A percentile compares a stretch with the other conserved stretches of the same genome.
phyloP scores from a whole-genome alignment of 2,329 filamentous ascomycete species.

The Colletotrichum salicis region DNA sequence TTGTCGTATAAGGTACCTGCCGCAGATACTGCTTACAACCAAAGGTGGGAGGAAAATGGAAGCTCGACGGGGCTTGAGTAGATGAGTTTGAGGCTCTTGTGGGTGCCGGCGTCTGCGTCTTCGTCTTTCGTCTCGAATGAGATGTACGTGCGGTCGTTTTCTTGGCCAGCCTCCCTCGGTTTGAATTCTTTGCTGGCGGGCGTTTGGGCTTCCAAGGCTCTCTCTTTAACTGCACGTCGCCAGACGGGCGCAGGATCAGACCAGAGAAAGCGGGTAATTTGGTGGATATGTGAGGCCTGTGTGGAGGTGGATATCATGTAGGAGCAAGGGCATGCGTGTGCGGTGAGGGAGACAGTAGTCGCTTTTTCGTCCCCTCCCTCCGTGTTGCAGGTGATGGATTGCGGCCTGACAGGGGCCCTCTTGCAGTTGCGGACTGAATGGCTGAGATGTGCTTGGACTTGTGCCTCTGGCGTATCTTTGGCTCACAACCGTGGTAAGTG shows the following conservation, averaged over 20 bases:
- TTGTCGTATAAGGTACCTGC: not conserved
- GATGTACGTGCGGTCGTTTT: not conserved
- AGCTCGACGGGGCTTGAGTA: not conserved
- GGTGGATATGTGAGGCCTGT: not conserved
- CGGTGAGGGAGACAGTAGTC: constrained; percentile 12
- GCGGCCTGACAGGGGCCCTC: not conserved
- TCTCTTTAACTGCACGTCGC: not conserved
- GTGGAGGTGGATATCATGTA: constrained; percentile 1
- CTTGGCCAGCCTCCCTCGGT: not conserved
- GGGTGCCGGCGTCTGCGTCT: not conserved
- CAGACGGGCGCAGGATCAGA: not conserved
- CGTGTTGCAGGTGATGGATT: constrained; percentile 11
- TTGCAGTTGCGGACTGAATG: not conserved
- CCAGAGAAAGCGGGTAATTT: not conserved
- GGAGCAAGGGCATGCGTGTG: constrained; percentile 2
- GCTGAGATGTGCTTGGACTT: not conserved
- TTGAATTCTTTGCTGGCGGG: not conserved
- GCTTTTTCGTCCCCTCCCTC: constrained; percentile 1
- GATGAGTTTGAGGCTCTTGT: not conserved
- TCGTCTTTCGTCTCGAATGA: not conserved
- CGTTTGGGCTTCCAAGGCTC: not conserved
- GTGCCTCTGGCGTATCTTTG: not conserved
- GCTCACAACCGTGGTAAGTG: not conserved
- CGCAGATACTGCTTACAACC: not conserved
- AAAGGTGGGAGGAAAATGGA: not conserved